Evolutionary conservation across 495 filamentous ascomycete species (phyloP), one percentile per base, ranked within the genome.

Genomic region (Penicillium steckii): DNA sequence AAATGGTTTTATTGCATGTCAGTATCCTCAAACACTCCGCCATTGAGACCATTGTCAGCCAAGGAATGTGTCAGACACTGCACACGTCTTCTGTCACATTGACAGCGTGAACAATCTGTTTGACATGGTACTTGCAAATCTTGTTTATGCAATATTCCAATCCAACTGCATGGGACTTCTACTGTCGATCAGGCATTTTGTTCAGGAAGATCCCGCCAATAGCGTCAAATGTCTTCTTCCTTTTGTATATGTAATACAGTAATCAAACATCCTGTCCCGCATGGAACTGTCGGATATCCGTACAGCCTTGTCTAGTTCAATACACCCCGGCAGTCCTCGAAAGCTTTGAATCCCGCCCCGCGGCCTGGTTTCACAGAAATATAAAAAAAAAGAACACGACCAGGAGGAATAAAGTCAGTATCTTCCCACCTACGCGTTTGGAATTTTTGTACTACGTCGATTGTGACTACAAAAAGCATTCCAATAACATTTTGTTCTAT

Each of bases 191-290:
- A 41, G 19, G 21, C 38, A n/a, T 19, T 22, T 21, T 24, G 6
- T 23, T 24, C 38, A 41, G 1, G 10, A 15, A 52, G 23, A 35
- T 59, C 50, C 61, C 61, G 33, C 61, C 55, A 64, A 64, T 64
- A 18, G 46, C 6, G 38, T 46, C 1, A 1, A 6, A 30, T 4
- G 8, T 2, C 15, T n/a, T 8, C 33, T 58, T 61, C 58, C 23
- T 46, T 50, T 37, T 22, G 58, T 61, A 61, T 32, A 4, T 15
- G 15, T 32, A 50, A 50, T 64, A 58, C 52, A 19, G 52, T 64
- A 61, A 37, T 17, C 13, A 21, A 44, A 46, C 52, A 41, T 19
- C n/a, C 4, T 17, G 6, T 6, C 2, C 4, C n/a, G 19, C 13
- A 15, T 29, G 3, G 29, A 44, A 25, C 13, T n/a, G 23, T 22